These are phyloP conservation scores for Aquanectria penicillioides DNA, from an alignment of 2,329 filamentous ascomycete species.

Conservation along the genomic window DNA sequence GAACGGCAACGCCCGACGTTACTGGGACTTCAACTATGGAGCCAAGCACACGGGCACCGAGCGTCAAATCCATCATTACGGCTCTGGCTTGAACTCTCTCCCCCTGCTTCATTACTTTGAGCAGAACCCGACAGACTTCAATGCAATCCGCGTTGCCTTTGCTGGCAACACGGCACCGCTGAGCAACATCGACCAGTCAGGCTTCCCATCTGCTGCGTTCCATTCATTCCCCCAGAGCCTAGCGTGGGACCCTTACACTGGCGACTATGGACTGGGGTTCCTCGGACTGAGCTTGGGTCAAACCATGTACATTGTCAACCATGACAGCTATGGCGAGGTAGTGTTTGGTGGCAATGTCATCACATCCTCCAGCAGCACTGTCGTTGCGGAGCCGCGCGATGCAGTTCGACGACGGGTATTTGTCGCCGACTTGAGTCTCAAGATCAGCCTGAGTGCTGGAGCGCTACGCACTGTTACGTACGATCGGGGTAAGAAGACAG, in stretches of 20 bases:
- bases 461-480: background rate
- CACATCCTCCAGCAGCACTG: background rate
- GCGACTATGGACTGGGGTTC: conserved; percentile 67
- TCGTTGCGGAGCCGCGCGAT: background rate
- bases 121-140: conserved; percentile 54
- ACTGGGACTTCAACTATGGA: conserved; percentile 66
- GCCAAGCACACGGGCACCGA: conserved; percentile 55
- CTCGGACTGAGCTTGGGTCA: conserved; percentile 60
- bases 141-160: conserved; percentile 64
- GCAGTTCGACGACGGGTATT: background rate
- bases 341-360: conserved; percentile 52
- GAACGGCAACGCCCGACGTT: conserved; percentile 69
- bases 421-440: background rate
- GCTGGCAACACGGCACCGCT: conserved; percentile 63
- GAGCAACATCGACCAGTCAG: conserved; percentile 64
- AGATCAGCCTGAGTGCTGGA: background rate
- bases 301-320: conserved; percentile 2
- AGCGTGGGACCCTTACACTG: conserved; percentile 65
- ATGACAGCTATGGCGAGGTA: conserved; percentile 47
- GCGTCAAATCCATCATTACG: conserved; percentile 66
- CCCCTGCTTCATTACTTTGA: conserved; percentile 64
- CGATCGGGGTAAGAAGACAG: background rate
- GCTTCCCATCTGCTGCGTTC: conserved; percentile 65
- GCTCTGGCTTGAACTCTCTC: conserved; percentile 66
- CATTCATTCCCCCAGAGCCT: conserved; percentile 66